These are phyloP conservation scores for Pseudocercospora pini-densiflorae DNA, from an alignment of 2,329 filamentous ascomycete species.

Conservation along the genomic window DNA sequence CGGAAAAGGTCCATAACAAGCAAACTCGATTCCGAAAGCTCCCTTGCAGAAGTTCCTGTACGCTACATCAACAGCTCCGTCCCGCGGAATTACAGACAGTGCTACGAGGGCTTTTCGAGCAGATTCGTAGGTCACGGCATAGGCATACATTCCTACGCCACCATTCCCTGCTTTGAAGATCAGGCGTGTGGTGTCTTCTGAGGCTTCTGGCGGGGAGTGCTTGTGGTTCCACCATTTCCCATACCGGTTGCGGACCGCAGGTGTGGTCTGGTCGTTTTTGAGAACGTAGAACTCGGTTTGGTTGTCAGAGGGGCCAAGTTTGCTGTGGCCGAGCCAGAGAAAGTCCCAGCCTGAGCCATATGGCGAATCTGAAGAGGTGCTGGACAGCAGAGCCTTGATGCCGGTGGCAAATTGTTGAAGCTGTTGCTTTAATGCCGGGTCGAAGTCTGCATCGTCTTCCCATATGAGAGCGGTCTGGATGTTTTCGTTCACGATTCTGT, in stretches of 20 bases:
- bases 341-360: constrained; percentile 7
- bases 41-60: neutral
- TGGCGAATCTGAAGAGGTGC: neutral
- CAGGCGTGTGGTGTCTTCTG: neutral
- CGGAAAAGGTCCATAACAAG: neutral
- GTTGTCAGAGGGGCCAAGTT: neutral
- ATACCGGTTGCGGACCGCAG: neutral
- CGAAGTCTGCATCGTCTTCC: constrained; percentile 9
- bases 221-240: neutral
- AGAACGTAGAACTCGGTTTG: constrained; percentile 1
- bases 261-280: constrained; percentile 2
- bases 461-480: constrained; percentile 7
- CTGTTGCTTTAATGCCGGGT: neutral
- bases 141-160: neutral
- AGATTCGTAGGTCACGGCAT: constrained; percentile 2
- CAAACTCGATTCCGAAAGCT: neutral
- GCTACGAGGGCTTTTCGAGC: neutral
- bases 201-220: neutral
- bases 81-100: neutral
- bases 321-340: constrained; percentile 13
- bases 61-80: neutral
- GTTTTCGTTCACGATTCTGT: constrained; percentile 3
- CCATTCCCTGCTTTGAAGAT: neutral
- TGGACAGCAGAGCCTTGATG: neutral
- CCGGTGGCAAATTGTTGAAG: neutral